These are phyloP conservation scores for Lichtheimia hyalospora DNA, from an alignment of 371 early-diverging fungal species.

Conservation along the genomic window DNA sequence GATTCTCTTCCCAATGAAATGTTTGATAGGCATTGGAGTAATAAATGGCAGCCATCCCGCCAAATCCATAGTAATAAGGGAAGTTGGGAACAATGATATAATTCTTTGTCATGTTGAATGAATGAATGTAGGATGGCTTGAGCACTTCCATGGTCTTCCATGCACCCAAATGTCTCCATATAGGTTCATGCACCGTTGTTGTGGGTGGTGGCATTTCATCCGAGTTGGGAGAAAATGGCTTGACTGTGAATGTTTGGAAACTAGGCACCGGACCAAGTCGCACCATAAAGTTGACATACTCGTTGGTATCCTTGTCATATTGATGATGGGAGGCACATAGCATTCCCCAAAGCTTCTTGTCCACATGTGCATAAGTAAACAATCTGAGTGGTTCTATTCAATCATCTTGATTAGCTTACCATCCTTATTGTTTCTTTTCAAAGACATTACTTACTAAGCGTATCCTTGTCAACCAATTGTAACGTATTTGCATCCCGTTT, in stretches of 20 bases:
- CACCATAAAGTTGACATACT: constrained; percentile 55
- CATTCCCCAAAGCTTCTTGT: constrained; percentile 46
- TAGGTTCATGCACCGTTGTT: constrained; percentile 34
- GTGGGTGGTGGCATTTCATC: constrained; percentile 21
- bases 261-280: constrained; percentile 42
- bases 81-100: constrained; percentile 65
- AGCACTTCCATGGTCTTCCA: constrained; percentile 41
- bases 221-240: constrained; percentile 27
- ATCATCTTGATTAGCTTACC: neutral
- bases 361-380: constrained; percentile 51
- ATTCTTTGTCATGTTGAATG: constrained; percentile 61
- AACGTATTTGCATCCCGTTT: constrained; percentile 62
- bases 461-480: constrained; percentile 55
- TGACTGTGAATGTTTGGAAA: constrained; percentile 35
- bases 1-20: constrained; percentile 54
- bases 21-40: constrained; percentile 58
- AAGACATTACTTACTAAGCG: constrained; percentile 29
- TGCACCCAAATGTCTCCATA: constrained; percentile 45
- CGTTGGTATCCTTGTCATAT: constrained; percentile 47
- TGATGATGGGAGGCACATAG: constrained; percentile 53
- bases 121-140: constrained; percentile 62
- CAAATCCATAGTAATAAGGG: constrained; percentile 59
- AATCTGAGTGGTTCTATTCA: constrained; percentile 48
- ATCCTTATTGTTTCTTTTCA: neutral
- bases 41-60: constrained; percentile 59